phyloP scores from a whole-genome alignment of 2,329 filamentous ascomycete species.

The Colletotrichum godetiae region DNA sequence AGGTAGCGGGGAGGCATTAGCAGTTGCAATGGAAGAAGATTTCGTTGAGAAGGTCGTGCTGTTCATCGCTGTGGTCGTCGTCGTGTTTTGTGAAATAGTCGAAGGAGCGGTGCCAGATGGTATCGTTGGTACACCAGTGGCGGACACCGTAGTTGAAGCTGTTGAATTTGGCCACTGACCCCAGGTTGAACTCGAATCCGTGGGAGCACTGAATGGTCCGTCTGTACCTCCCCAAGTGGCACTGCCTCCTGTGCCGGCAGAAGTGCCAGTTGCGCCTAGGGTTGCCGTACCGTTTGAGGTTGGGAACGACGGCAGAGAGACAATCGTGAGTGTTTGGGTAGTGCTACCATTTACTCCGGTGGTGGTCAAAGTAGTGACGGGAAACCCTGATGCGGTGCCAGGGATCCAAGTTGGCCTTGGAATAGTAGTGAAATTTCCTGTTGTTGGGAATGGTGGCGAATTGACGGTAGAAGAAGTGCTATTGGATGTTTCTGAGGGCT shows the following conservation, averaged over 20 bases:
- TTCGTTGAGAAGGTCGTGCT: neutral
- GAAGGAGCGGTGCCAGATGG: neutral
- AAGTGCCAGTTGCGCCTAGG: neutral
- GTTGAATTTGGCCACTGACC: conserved; percentile 5
- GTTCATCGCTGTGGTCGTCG: neutral
- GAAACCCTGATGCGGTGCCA: neutral
- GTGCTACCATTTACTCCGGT: neutral
- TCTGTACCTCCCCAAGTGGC: neutral
- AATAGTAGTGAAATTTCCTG: neutral
- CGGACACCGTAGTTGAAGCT: neutral
- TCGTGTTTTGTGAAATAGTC: neutral
- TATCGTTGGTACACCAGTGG: neutral
- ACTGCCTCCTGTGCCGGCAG: neutral
- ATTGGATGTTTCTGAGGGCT: conserved; percentile 7
- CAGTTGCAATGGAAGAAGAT: neutral
- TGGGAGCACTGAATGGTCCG: neutral
- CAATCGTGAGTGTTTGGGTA: neutral
- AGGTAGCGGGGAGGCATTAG: neutral
- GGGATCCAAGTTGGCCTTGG: conserved; percentile 7
- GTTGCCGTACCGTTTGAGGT: neutral
- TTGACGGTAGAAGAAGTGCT: neutral
- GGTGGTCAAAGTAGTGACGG: neutral
- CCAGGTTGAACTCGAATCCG: neutral
- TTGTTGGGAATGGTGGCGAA: conserved; percentile 3
- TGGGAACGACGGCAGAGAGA: neutral